phyloP scores from a whole-genome alignment of 805 yeast species.

The Nakazawaea populi region DNA sequence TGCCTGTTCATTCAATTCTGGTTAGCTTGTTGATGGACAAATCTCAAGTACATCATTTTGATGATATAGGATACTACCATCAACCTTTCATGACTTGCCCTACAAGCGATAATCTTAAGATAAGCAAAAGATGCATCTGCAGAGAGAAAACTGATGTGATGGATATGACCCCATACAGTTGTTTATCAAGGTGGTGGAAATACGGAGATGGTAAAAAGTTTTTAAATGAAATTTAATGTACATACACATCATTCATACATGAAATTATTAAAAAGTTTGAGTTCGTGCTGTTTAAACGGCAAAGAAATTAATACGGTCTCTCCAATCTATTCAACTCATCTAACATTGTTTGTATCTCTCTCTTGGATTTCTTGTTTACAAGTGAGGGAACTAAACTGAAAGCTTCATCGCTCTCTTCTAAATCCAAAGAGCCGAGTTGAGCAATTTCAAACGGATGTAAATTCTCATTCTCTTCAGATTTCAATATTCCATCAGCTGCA shows the following conservation, averaged over 20 bases:
- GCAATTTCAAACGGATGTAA: slow-evolving; percentile 96
- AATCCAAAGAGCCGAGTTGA: slow-evolving; percentile 77
- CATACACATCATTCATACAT: neutral
- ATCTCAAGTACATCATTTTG: slow-evolving; percentile 66
- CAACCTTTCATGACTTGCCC: slow-evolving; percentile 65
- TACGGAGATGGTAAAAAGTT: slow-evolving; percentile 56
- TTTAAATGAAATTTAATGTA: slow-evolving; percentile 30
- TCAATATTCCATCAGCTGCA: slow-evolving; percentile 85
- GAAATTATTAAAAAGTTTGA: no score
- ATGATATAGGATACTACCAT: slow-evolving; percentile 78
- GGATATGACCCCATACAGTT: slow-evolving; percentile 46
- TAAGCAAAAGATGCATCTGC: slow-evolving; percentile 59
- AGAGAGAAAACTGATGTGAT: slow-evolving; percentile 32
- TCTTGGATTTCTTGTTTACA: slow-evolving; percentile 67
- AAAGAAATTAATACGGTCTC: slow-evolving; percentile 27
- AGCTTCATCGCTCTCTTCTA: slow-evolving; percentile 97
- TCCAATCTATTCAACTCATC: slow-evolving; percentile 77
- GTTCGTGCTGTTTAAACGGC: no score
- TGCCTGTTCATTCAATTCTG: slow-evolving; percentile 81
- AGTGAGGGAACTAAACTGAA: slow-evolving; percentile 89
- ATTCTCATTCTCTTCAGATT: slow-evolving; percentile 62
- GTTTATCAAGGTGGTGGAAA: slow-evolving; percentile 75
- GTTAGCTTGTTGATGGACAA: slow-evolving; percentile 52
- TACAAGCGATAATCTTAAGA: slow-evolving; percentile 38
- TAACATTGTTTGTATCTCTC: slow-evolving; percentile 79